Base-by-base conservation (phyloP, 352 stramenopile species). In the Halophytophthora batemanensis region DNA sequence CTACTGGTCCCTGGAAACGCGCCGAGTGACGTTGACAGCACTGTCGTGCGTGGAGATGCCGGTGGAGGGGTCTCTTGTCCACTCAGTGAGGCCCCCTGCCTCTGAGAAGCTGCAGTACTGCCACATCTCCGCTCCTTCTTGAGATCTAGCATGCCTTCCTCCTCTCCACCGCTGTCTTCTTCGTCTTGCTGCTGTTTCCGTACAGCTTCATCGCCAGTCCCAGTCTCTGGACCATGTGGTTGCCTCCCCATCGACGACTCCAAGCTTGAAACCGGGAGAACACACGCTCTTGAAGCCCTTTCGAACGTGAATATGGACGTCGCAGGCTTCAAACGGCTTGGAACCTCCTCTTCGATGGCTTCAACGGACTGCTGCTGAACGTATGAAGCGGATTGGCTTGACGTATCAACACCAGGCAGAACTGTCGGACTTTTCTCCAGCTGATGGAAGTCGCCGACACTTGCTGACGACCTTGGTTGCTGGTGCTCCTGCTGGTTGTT, bases 231-330 rank as follows among this genome's bases (percentile, higher is more conserved):
- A 6, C 3, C 21, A 17, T 44, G 15, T 5, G 18, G 3, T 43
- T 12, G 41, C n/a, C 34, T 2, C 6, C 17, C 25, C 12, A 38
- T 22, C 5, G 5, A 12, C 50, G 17, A 11, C 49, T n/a, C 18
- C 25, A 31, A 10, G 25, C 25, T 31, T 8, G 25, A 31, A 31
- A 31, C 25, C 25, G 25, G 25, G 25, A 31, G 4, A 31, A 6
- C 13, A 13, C n/a, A 43, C 0, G 7, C 28, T 33, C 13, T 47
- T 19, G 41, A 33, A n/a, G 17, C 13, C 10, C 39, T 7, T 1
- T 18, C 58, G 50, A 61, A 58, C 29, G 35, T 61, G 37, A 66
- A 61, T 40, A 66, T 66, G 4, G 53, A 63, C 18, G n/a, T 29
- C 2, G 28, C 1, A 18, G 37, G 13, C n/a, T 49, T 48, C 12